Conservation (phyloP, 2,329 filamentous ascomycete genomes). For the Aspergillus sp. region DNA sequence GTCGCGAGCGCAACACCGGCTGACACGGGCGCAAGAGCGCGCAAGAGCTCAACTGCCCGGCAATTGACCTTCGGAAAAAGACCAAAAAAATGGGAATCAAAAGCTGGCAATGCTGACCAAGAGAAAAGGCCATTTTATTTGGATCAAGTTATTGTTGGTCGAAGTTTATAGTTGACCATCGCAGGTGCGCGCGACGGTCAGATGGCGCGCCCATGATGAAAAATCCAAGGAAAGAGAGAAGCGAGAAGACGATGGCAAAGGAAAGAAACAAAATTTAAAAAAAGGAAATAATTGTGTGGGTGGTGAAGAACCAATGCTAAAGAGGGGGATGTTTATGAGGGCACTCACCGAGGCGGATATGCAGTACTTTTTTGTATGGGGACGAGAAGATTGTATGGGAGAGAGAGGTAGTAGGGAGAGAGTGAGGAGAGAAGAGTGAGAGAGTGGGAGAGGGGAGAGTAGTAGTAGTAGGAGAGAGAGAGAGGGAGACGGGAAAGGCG, state of each 20-base stretch:
- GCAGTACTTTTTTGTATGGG: conserved; percentile 39
- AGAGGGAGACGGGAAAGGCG: conserved; percentile 20
- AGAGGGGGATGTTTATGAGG: conserved; percentile 28
- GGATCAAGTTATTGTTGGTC: conserved; percentile 6
- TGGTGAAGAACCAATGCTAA: conserved; percentile 24
- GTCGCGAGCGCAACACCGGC: conserved; percentile 22
- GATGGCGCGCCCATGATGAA: conserved; percentile 21
- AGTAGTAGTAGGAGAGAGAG: conserved; percentile 33
- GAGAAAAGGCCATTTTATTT: conserved; percentile 9
- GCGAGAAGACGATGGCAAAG: conserved; percentile 12
- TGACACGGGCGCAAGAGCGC: conserved; percentile 17
- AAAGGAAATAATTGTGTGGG: conserved; percentile 24
- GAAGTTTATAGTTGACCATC: conserved; percentile 21
- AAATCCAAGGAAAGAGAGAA: conserved; percentile 19
- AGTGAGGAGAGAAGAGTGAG: conserved; percentile 29
- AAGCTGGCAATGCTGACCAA: conserved; percentile 10
- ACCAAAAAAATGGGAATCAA: conserved; percentile 5
- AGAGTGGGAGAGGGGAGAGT: conserved; percentile 28
- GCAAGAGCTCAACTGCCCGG: conserved; percentile 16
- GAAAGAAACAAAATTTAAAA: conserved; percentile 12
- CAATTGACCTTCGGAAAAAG: conserved; percentile 10
- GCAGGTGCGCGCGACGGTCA: conserved; percentile 21
- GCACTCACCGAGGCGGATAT: conserved; percentile 36
- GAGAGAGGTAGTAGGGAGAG: conserved; percentile 23
- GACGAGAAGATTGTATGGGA: conserved; percentile 30